Evolutionary conservation across 495 filamentous ascomycete genomes (phyloP), one percentile per base, ranked within the genome.

Genomic region (Penicillium lagena): DNA sequence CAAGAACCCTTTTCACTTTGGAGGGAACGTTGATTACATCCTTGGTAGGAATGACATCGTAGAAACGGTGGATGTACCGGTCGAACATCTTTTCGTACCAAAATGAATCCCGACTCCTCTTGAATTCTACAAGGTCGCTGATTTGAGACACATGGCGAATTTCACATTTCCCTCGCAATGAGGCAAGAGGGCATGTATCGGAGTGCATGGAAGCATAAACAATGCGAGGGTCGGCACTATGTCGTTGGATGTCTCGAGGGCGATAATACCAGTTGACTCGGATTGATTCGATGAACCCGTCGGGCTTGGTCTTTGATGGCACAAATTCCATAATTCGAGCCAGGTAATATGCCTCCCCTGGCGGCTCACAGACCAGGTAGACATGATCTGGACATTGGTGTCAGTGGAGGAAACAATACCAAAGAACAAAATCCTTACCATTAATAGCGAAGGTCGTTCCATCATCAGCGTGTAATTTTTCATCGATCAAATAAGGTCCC

Each of bases 1-100:
- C 85, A 34, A 99, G 75, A 40, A 95, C 90, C 62, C 85, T 93
- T 59, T 96, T 96, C 55, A 99, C 90, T 55, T 85, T 85, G 44
- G 80, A 81, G 9, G 93, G 93, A 27, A 99, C 93, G 63, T 99
- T 99, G 67, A 97, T 90, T 43, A 99, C 90, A 60, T 88, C 81
- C 36, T 74, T 79, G 1, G 89, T 93, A 1, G 93, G 91, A 43
- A 99, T 90, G 29, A 96, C 87, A 46, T 97, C 94, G 72, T 97
- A 99, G 63, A 88, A 86, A 35, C 95, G 91, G 54, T 95, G 90
- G 39, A 97, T 97, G 68, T 96, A 99, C 13, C 93, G 83, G 69
- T 99, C 93, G 64, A 90, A 97, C 67, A 97, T 80, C 62, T 96
- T 94, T 56, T 96, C 90, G 61, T 87, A 99, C 86, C 89, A 99